Base-by-base conservation (phyloP, 441 rosid genomes). In the Francoa sonchifolia region DNA sequence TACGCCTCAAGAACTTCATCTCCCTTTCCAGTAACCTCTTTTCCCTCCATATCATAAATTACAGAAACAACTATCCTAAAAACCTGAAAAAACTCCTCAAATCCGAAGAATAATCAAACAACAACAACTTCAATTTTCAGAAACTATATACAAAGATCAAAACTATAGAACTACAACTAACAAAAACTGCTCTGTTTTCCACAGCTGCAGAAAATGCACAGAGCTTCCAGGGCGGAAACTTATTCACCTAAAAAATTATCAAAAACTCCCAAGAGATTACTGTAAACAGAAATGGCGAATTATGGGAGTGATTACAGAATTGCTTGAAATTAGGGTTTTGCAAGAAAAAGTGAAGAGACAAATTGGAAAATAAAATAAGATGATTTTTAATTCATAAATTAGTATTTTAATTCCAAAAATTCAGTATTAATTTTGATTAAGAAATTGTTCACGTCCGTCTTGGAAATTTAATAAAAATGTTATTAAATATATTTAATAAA, bases 391-490 rank as follows among this genome's bases (percentile, higher is more conserved):
- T 67, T 55, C 54, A 58, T 15, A 44, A 64, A 55, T 53, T 44
- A 57, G 55, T 81, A 73, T 59, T 77, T 62, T 67, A 79, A 72
- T 75, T 62, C 63, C 59, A 54, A 63, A 52, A 59, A n/a, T 59
- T 69, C 68, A 74, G 71, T 69, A 73, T 61, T 69, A 71, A 79
- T 50, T 73, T 62, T 71, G 68, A 74, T 84, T 79, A 72, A 68
- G 63, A 79, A 76, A 67, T 72, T 57, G 79, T 75, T 73, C 70
- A 72, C 77, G 97, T 88, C 88, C 94, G 79, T 76, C 84, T 72
- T 65, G 84, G 76, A 71, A 78, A 65, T 64, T 72, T 48, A 72
- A 67, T 59, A 67, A 67, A 55, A 47, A 9, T 20, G 26, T 59
- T 57, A 73, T 54, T 54, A 61, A 65, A 61, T 63, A 57, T 59